Evolutionary conservation across 768 basidiomycete species (phyloP).

Genomic region (Agrocybe pediades): DNA sequence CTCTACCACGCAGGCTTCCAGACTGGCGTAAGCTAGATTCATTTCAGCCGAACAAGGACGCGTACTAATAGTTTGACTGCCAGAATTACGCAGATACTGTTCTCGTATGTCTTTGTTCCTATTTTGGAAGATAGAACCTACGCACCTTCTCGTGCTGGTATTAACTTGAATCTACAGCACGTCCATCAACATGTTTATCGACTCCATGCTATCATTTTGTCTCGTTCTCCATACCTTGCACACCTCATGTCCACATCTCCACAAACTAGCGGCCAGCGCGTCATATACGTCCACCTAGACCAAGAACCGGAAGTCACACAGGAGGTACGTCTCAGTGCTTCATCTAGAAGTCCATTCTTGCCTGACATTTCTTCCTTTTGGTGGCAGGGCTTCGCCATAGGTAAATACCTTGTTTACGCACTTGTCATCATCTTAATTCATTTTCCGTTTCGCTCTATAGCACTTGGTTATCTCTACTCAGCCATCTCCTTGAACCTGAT

Average conservation of each 20-base stretch:
- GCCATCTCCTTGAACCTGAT: constrained; percentile 68
- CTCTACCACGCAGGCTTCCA: constrained; percentile 81
- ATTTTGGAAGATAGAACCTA: constrained; percentile 2
- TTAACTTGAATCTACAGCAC: constrained; percentile 51
- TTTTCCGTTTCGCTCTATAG: constrained; percentile 37
- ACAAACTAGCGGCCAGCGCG: constrained; percentile 62
- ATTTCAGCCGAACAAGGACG: constrained; percentile 1
- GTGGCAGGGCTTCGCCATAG: constrained; percentile 72
- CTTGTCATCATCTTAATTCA: constrained; percentile 5
- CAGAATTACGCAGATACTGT: constrained; percentile 85
- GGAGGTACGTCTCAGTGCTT: constrained; percentile 57
- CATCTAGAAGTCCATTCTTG: constrained; percentile 13
- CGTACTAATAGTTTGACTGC: constrained; percentile 6
- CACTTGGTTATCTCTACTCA: constrained; percentile 82
- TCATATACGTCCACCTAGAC: constrained; percentile 75
- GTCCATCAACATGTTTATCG: constrained; percentile 75
- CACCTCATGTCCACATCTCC: constrained; percentile 86
- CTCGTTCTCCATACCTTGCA: constrained; percentile 84
- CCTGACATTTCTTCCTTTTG: constrained; percentile 9
- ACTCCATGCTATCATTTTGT: constrained; percentile 83
- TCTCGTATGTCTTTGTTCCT: constrained; percentile 51
- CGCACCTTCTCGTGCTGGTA: constrained; percentile 2
- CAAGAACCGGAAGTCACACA: constrained; percentile 82
- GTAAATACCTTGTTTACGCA: constrained; percentile 32
- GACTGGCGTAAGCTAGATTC: constrained; percentile 62